Base-by-base conservation (phyloP, 306 rosid species). In the Dryas octopetala region DNA sequence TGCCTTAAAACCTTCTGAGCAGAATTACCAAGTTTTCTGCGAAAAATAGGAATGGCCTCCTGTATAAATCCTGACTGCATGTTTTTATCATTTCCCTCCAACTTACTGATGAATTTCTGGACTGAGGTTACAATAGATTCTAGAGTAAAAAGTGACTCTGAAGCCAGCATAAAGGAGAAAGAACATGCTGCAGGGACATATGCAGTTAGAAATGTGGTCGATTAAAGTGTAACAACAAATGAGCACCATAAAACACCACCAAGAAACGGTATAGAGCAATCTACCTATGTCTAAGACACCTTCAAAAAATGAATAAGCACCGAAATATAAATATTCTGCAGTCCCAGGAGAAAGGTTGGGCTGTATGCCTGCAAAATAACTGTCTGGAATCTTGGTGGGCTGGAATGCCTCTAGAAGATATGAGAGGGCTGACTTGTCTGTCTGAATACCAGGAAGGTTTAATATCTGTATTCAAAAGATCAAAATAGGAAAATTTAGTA, bases 351-450 rank as follows among this genome's bases (percentile, higher is more conserved):
- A 64, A 23, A 83, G 73, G 28, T 75, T 83, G 26, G 64, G 49
- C 58, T 68, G 71, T 68, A 79, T 17, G 58, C n/a, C 78, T 55
- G 74, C 77, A 50, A 70, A 65, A 63, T 79, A 62, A 58, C 38
- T 16, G 8, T 69, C 86, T 2, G 80, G 78, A 41, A 64, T 74
- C 69, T 70, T 60, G 65, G 47, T 41, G 50, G 80, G 83, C 80
- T 83, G 86, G 80, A 83, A 83, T 47, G 86, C 83, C 41, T 75
- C 83, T 58, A 83, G 86, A 65, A 83, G 77, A 45, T 50, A 32
- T 71, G 73, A 60, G 59, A 83, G 78, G 64, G 70, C 57, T 51
- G 67, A 17, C 58, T 74, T 75, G 51, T 83, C 76, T 59, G 60
- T 70, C 55, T 53, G 80, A 52, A 74, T 71, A 57, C 51, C 66